Base-by-base conservation (phyloP, 2,329 filamentous ascomycete genomes). In the Pestalotiopsis sp. region DNA sequence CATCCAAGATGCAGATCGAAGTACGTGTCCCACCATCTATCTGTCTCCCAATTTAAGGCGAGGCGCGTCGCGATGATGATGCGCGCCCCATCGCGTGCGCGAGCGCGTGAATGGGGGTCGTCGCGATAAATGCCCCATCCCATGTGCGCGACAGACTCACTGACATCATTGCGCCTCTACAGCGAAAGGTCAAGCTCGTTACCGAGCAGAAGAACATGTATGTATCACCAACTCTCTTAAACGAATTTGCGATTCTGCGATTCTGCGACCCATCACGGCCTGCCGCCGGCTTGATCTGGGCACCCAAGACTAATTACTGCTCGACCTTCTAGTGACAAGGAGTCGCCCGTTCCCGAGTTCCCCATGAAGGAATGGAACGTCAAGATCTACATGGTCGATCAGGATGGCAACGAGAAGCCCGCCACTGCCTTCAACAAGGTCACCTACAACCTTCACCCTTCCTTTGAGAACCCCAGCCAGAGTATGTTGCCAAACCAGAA, bases 331-430 rank as follows among this genome's bases (percentile, higher is more conserved):
- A 94, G 92, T 78, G 89, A 93, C 77, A 94, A 95, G 79, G 90
- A 93, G 23, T 92, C 93, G 14, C 92, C 92, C 52, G 88, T 94
- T 72, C 93, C 95, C 75, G 94, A 94, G 3, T 97, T 95, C 77
- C 96, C 96, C 12, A 95, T 98, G 89, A 92, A 96, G 80, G 86
- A 90, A 82, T 99, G 96, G 96, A 94, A 89, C 73, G 93, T 98
- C 79, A 91, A 92, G 81, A 86, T 99, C 74, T 93, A 89, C 82
- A 81, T 98, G 66, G 81, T 98, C 67, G 94, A 97, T 73, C 92
- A 97, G 75, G 90, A 93, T 72, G 95, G 94, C 74, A 93, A 96
- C 74, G 91, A 97, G 81, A 87, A 94, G 65, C 88, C 92, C 7
- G 94, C 95, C 66, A 93, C 85, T 73, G 89, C 94, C 81, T 98